Conservation (phyloP, 2,329 filamentous ascomycete species). For the Fusarium sp. region DNA sequence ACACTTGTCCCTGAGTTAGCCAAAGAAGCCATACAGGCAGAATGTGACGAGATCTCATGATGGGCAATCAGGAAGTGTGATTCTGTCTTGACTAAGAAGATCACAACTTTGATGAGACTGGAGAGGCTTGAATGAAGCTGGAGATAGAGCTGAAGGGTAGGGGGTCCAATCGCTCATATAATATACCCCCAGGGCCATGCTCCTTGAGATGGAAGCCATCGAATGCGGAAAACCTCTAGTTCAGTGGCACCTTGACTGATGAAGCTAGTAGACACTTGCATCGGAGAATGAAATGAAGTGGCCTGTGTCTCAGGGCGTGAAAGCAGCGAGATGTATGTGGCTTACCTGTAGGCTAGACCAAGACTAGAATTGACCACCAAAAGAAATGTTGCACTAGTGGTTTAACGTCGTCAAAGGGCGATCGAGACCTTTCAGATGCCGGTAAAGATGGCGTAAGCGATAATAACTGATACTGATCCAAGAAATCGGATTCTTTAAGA, state of each 20-base stretch:
- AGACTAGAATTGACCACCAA: constrained; percentile 33
- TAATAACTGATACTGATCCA: constrained; percentile 17
- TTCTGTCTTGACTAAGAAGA: constrained; percentile 22
- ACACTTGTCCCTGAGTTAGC: constrained; percentile 47
- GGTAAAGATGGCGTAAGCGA: constrained; percentile 16
- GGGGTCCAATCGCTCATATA: constrained; percentile 44
- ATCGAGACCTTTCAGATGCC: constrained; percentile 17
- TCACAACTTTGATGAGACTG: constrained; percentile 26
- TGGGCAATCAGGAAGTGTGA: constrained; percentile 22
- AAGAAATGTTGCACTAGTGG: constrained; percentile 39
- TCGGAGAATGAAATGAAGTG: constrained; percentile 47
- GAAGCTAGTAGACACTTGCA: constrained; percentile 38
- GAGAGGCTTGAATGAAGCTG: constrained; percentile 26
- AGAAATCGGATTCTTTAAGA: constrained; percentile 40
- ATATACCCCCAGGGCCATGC: constrained; percentile 35
- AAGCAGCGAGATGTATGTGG: constrained; percentile 35
- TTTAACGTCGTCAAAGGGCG: constrained; percentile 10
- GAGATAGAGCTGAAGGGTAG: constrained; percentile 11
- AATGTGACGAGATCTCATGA: constrained; percentile 43
- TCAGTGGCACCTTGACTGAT: constrained; percentile 36
- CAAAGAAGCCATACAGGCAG: constrained; percentile 49
- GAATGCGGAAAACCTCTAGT: constrained; percentile 44
- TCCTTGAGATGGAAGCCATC: constrained; percentile 39
- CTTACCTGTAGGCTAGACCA: constrained; percentile 42
- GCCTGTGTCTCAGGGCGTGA: constrained; percentile 40